Base-by-base conservation (phyloP, 208 protist genomes). In the Porcisia deanei region DNA sequence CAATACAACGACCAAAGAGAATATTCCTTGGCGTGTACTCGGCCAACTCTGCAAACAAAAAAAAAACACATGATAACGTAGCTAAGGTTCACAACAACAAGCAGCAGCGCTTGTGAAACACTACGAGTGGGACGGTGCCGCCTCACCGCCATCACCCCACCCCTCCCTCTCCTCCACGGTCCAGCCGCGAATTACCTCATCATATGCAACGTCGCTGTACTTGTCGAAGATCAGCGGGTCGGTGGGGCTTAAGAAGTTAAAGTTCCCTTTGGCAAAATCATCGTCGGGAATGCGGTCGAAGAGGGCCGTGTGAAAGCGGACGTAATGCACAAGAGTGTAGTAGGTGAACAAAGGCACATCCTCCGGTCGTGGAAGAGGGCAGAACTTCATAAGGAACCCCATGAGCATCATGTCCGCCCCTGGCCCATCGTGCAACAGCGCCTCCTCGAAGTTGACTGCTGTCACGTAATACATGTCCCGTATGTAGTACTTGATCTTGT, bases 401-500 rank as follows among this genome's bases (percentile, higher is more conserved):
- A 97, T 83, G 34, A 97, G 81, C 90, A 95, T 95, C 86, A 97
- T 78, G 73, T 97, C 93, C 7, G 88, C 88, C 4, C 93, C 93
- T 8, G 89, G 78, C 2, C 89, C 93, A 69, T 94, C 90, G 81
- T 95, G 88, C 63, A 95, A 65, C 63, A 97, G 82, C 53, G 91
- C 89, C 79, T 97, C 93, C 82, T 97, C 91, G 74, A 97, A 94
- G 83, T 97, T 97, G 0, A 95, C 87, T 16, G 93, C 93, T 22
- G 90, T 94, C 49, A 97, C 93, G 76, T 95, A 95, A 76, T 97
- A 97, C 93, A 97, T 97, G 70, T 97, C 93, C n/a, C 87, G 88
- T 41, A 97, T 95, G 80, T 97, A 95, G 61, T 88, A 92, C 59
- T 91, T 89, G 49, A 95, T 95, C 74, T 95, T 95, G 76, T 92